Evolutionary conservation across 768 basidiomycete species (phyloP).

Genomic region (Pleurotus cornucopiae): DNA sequence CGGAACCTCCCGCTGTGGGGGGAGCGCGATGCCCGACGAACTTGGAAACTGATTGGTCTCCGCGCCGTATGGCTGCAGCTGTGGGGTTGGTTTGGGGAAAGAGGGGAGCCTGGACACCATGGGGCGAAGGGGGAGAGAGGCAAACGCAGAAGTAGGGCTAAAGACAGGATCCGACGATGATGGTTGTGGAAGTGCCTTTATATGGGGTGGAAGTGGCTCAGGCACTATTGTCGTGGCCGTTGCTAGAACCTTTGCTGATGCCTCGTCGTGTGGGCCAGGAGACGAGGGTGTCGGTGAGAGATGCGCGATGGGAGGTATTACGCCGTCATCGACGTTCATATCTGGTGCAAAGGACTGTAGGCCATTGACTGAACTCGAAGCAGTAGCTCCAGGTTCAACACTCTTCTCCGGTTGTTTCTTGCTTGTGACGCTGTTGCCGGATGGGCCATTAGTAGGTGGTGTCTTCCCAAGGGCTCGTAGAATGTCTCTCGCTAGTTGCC

Average conservation of each 20-base stretch:
- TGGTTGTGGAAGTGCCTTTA: not conserved
- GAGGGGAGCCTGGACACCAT: too few relatives aligned
- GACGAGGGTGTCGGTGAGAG: not conserved
- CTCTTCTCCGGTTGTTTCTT: not conserved
- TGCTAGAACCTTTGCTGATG: too few relatives aligned
- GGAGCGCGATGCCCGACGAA: too few relatives aligned
- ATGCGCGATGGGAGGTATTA: not conserved
- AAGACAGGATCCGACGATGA: not conserved
- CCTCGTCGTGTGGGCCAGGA: too few relatives aligned
- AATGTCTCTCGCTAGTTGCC: slow-evolving; percentile 51
- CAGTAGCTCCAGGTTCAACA: not conserved
- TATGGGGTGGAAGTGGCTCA: not conserved
- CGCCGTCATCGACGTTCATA: not conserved
- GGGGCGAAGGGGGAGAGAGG: too few relatives aligned
- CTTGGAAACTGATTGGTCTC: too few relatives aligned
- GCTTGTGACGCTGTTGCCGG: not conserved
- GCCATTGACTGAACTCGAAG: not conserved
- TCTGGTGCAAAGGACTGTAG: not conserved
- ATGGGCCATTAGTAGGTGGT: not conserved
- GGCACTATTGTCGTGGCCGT: not conserved
- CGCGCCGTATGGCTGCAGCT: too few relatives aligned
- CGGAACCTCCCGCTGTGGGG: too few relatives aligned
- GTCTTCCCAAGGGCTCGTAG: slow-evolving; percentile 43
- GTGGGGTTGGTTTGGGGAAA: too few relatives aligned
- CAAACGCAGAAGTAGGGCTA: not conserved